Conservation (phyloP, 2,329 filamentous ascomycete species). For the Zasmidium angulare region DNA sequence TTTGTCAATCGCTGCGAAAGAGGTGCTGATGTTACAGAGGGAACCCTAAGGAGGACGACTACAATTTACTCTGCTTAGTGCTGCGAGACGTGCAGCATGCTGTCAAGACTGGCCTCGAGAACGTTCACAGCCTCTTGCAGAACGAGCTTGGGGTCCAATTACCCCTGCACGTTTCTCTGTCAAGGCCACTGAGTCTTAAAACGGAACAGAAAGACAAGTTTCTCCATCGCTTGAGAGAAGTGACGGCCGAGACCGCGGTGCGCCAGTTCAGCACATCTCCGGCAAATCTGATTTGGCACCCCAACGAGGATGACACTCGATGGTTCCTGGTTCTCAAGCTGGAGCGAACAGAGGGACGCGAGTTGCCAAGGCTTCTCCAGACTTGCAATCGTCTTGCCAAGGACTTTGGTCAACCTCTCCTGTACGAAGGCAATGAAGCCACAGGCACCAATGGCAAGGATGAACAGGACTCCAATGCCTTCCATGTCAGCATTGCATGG, state of each 20-base stretch:
- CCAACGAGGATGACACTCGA: conserved; percentile 66
- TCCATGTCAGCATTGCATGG: conserved; percentile 92
- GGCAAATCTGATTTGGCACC: conserved; percentile 60
- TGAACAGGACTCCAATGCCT: conserved; percentile 38
- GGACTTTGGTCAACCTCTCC: conserved; percentile 63
- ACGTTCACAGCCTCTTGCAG: conserved; percentile 66
- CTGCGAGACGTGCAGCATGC: conserved; percentile 39
- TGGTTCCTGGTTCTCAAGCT: conserved; percentile 82
- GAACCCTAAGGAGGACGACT: conserved; percentile 54
- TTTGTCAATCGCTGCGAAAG: not conserved
- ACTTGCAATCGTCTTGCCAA: conserved; percentile 65
- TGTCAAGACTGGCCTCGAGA: not conserved
- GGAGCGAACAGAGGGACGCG: conserved; percentile 33
- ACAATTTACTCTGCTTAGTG: conserved; percentile 35
- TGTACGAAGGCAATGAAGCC: conserved; percentile 57
- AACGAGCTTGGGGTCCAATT: conserved; percentile 75
- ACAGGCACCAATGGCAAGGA: conserved; percentile 2
- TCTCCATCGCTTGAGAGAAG: conserved; percentile 53
- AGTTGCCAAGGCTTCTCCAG: conserved; percentile 56
- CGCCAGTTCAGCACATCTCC: conserved; percentile 46
- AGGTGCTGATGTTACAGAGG: conserved; percentile 42
- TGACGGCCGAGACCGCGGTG: conserved; percentile 46
- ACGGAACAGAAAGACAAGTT: conserved; percentile 73
- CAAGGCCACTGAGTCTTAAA: conserved; percentile 71
- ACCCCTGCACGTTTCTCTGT: conserved; percentile 89